Conservation (phyloP, 2,329 filamentous ascomycete species). For the Colletotrichum navitas region DNA sequence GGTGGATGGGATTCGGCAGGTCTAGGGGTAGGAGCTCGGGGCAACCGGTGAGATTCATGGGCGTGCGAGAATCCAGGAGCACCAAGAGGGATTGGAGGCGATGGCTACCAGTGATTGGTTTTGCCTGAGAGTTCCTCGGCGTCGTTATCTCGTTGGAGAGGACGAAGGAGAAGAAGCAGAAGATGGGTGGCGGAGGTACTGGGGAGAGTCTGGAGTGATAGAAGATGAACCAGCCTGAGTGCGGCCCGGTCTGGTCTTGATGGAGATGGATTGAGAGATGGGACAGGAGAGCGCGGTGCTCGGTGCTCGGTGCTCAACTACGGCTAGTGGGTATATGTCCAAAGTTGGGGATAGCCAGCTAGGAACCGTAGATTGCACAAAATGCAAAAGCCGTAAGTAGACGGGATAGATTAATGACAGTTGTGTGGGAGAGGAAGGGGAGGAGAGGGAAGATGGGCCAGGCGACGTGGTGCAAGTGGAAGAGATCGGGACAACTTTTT, state of each 20-base stretch:
- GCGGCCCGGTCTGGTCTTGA: neutral
- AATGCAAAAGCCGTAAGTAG: constrained; percentile 30
- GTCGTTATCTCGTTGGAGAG: constrained; percentile 1
- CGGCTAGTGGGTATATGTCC: constrained; percentile 32
- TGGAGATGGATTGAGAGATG: constrained; percentile 13
- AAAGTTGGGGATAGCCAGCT: constrained; percentile 22
- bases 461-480: constrained; percentile 17
- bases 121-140: neutral
- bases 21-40: constrained; percentile 39
- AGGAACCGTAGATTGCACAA: constrained; percentile 25
- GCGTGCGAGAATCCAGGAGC: constrained; percentile 24
- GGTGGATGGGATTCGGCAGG: constrained; percentile 34
- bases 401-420: constrained; percentile 26
- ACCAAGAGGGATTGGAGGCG: constrained; percentile 12
- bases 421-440: constrained; percentile 4
- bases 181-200: neutral
- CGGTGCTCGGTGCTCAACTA: constrained; percentile 2
- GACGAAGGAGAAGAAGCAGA: constrained; percentile 4
- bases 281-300: constrained; percentile 4
- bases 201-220: neutral
- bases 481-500: constrained; percentile 42
- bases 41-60: constrained; percentile 39
- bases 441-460: constrained; percentile 19
- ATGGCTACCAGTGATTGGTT: constrained; percentile 12
- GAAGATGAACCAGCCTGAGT: constrained; percentile 14